A percentile compares a stretch with the other conserved stretches of the same genome.
These are phyloP conservation scores for Prunus kanzakura DNA, from an alignment of 306 rosid species.

Conservation along the genomic window DNA sequence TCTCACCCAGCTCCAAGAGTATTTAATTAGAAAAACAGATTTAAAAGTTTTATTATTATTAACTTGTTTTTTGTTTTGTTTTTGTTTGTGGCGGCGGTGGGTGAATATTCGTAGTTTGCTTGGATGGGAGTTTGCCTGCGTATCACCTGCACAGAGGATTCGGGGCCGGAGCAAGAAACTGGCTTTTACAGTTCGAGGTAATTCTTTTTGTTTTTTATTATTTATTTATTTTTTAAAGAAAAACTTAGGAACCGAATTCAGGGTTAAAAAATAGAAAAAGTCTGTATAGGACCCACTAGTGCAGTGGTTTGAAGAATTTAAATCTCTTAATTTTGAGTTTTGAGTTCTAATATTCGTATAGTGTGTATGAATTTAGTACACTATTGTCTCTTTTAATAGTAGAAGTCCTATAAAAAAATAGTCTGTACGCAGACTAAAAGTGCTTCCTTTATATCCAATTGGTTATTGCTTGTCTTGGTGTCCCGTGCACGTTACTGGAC, in stretches of 20 bases:
- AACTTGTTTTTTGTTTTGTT: no score
- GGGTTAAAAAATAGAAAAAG: no score
- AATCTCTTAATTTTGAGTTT: accelerated
- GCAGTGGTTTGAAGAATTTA: no score
- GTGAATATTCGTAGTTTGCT: slow-evolving; percentile 48
- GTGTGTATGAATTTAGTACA: no score
- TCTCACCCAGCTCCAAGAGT: no score
- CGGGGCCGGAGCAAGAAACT: slow-evolving; percentile 73
- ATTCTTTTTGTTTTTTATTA: neutral
- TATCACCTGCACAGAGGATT: slow-evolving; percentile 79
- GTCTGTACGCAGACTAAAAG: neutral
- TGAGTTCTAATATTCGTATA: accelerated
- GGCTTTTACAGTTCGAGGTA: slow-evolving; percentile 75
- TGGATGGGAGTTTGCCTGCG: slow-evolving; percentile 97
- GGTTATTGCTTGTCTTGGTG: neutral
- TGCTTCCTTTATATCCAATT: neutral
- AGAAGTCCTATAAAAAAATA: no score
- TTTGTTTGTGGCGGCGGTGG: no score
- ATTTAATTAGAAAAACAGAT: no score
- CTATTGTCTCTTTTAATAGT: accelerated
- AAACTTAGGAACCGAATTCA: no score
- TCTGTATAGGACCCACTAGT: neutral
- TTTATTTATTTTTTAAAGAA: neutral
- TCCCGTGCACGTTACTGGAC: slow-evolving; percentile 4
- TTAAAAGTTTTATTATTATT: no score